A percentile compares a stretch with the other conserved stretches of the same genome.
Conservation (phyloP, 257 asterid genomes). For the Fraxinus excelsior region DNA sequence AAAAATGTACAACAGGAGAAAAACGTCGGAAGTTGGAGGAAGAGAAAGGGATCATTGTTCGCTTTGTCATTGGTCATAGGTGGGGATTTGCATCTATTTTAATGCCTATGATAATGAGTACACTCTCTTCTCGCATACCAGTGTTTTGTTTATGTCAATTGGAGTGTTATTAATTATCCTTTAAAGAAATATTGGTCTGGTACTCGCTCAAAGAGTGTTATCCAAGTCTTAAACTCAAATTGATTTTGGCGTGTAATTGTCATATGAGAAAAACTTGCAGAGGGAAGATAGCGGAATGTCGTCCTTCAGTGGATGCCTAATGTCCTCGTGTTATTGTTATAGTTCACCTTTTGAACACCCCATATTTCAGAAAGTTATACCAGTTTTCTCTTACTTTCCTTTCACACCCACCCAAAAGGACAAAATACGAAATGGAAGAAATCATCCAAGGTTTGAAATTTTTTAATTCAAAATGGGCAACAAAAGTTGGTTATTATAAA, state of each 20-base stretch:
- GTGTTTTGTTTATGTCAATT: neutral
- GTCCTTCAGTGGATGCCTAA: neutral
- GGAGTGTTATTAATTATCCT: neutral
- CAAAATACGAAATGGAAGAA: neutral
- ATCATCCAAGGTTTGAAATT: neutral
- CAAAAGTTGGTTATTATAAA: neutral
- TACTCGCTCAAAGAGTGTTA: neutral
- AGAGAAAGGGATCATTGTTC: slow-evolving; percentile 78
- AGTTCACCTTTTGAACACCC: neutral
- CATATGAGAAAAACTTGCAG: neutral
- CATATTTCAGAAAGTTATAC: neutral
- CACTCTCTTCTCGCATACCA: neutral
- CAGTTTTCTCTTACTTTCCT: neutral
- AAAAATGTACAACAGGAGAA: slow-evolving; percentile 46
- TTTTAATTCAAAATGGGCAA: neutral
- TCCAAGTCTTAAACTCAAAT: neutral
- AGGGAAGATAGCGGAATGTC: neutral
- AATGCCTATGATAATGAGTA: neutral
- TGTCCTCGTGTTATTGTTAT: neutral
- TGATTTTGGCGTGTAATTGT: neutral
- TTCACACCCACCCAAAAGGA: neutral
- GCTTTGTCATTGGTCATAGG: slow-evolving; percentile 92
- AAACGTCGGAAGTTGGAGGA: slow-evolving; percentile 58
- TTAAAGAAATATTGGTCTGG: neutral
- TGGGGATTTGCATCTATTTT: slow-evolving; percentile 20